A percentile compares a stretch with the other conserved stretches of the same genome.
phyloP scores from a whole-genome alignment of 2,329 filamentous ascomycete species.

The Colletotrichum sp. region DNA sequence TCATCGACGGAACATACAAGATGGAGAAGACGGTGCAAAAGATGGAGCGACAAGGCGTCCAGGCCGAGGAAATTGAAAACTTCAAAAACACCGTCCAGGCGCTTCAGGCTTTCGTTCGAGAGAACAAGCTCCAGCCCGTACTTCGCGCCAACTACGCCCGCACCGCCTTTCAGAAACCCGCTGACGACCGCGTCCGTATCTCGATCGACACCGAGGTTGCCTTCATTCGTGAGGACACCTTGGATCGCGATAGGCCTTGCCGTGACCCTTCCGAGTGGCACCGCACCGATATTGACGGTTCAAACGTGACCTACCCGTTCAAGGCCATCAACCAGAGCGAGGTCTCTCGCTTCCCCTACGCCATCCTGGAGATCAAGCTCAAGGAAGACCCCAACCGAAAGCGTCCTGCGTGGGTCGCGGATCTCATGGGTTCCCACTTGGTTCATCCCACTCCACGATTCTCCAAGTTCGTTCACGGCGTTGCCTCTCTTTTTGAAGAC shows the following conservation, averaged over 20 bases:
- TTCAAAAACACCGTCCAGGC: slow-evolving; percentile 76
- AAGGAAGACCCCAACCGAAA: slow-evolving; percentile 69
- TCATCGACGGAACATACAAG: slow-evolving; percentile 85
- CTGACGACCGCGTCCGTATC: slow-evolving; percentile 87
- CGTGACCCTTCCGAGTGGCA: slow-evolving; percentile 91
- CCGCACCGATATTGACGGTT: slow-evolving; percentile 84
- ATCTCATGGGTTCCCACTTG: slow-evolving; percentile 90
- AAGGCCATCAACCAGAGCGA: slow-evolving; percentile 87
- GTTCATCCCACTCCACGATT: slow-evolving; percentile 90
- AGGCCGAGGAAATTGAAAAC: slow-evolving; percentile 67
- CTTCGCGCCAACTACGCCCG: slow-evolving; percentile 92
- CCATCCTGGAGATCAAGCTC: slow-evolving; percentile 91
- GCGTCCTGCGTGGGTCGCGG: slow-evolving; percentile 84
- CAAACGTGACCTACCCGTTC: slow-evolving; percentile 86
- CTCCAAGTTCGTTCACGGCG: slow-evolving; percentile 96
- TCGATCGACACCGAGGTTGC: slow-evolving; percentile 92
- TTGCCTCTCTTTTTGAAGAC: slow-evolving; percentile 91
- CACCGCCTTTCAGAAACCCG: slow-evolving; percentile 95
- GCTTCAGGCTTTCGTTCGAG: slow-evolving; percentile 81
- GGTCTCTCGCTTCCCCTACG: slow-evolving; percentile 88
- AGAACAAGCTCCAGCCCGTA: slow-evolving; percentile 80
- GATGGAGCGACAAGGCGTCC: slow-evolving; percentile 78
- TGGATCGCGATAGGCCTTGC: slow-evolving; percentile 85
- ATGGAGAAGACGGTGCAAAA: slow-evolving; percentile 92
- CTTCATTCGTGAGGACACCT: slow-evolving; percentile 78